These are phyloP conservation scores for Pestalotiopsis fici DNA, from an alignment of 2,329 filamentous ascomycete genomes.

Conservation along the genomic window DNA sequence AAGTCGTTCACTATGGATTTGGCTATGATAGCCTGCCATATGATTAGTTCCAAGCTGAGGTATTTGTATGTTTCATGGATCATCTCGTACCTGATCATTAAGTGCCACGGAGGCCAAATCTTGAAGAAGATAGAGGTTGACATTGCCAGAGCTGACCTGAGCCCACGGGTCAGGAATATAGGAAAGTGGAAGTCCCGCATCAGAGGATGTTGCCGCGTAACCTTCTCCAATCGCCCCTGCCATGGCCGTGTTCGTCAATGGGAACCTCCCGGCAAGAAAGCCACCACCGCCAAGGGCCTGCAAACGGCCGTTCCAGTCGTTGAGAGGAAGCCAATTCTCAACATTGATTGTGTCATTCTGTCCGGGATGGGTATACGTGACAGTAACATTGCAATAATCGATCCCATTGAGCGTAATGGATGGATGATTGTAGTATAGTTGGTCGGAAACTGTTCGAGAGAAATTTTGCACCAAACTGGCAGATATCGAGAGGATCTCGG, in stretches of 20 bases:
- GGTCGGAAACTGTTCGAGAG: neutral
- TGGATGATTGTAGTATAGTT: neutral
- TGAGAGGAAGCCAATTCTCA: neutral
- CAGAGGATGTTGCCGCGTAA: slow-evolving; percentile 26
- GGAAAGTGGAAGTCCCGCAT: slow-evolving; percentile 20
- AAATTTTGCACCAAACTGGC: neutral
- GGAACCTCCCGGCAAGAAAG: slow-evolving; percentile 23
- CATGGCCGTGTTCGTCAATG: slow-evolving; percentile 17
- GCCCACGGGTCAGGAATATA: slow-evolving; percentile 16
- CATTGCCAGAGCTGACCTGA: slow-evolving; percentile 20
- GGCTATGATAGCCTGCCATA: slow-evolving; percentile 32
- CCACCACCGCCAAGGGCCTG: slow-evolving; percentile 31
- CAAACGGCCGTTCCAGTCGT: slow-evolving; percentile 29
- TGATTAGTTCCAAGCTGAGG: neutral
- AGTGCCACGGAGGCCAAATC: slow-evolving; percentile 26
- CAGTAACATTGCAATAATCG: slow-evolving; percentile 1
- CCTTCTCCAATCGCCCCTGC: slow-evolving; percentile 20
- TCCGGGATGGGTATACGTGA: neutral
- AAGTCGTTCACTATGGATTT: slow-evolving; percentile 43
- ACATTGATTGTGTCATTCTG: neutral
- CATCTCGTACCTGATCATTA: slow-evolving; percentile 20
- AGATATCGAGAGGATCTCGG: neutral
- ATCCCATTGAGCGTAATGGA: neutral
- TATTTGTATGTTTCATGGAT: neutral
- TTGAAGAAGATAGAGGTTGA: slow-evolving; percentile 24